Conservation (phyloP, 805 yeast species). For the Jamesozyma gamospora region DNA sequence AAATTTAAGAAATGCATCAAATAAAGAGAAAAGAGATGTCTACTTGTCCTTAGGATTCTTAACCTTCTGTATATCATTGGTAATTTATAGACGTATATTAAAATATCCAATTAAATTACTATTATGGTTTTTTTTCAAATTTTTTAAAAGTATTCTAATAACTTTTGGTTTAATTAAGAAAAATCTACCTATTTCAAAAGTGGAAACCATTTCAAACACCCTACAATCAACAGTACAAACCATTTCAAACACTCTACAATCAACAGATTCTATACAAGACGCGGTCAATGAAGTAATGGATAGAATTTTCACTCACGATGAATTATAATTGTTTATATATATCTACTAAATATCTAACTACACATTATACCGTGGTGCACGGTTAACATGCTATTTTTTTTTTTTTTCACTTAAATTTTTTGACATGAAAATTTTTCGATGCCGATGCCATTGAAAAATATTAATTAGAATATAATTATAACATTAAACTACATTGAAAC, state of each 20-base stretch:
- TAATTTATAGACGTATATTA: constrained; percentile 29
- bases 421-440: not conserved
- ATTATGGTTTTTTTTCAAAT: constrained; percentile 26
- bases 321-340: constrained; percentile 5
- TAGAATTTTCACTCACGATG: constrained; percentile 19
- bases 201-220: constrained; percentile 1
- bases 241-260: too few species aligned
- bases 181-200: not conserved
- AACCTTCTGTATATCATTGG: constrained; percentile 24
- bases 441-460: too few species aligned
- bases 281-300: constrained; percentile 22
- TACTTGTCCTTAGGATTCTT: constrained; percentile 25
- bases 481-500: too few species aligned
- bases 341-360: too few species aligned
- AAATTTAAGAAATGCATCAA: constrained; percentile 23
- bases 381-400: not conserved
- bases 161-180: constrained; percentile 20
- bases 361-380: too few species aligned
- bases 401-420: not conserved
- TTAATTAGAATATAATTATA: too few species aligned
- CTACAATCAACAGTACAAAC: not conserved
- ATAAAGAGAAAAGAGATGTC: constrained; percentile 28
- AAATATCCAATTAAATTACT: constrained; percentile 24
- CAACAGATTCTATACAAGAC: constrained; percentile 6
- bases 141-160: constrained; percentile 29